Base-by-base conservation (phyloP, 2,329 filamentous ascomycete genomes). In the Cladosporium sp. region DNA sequence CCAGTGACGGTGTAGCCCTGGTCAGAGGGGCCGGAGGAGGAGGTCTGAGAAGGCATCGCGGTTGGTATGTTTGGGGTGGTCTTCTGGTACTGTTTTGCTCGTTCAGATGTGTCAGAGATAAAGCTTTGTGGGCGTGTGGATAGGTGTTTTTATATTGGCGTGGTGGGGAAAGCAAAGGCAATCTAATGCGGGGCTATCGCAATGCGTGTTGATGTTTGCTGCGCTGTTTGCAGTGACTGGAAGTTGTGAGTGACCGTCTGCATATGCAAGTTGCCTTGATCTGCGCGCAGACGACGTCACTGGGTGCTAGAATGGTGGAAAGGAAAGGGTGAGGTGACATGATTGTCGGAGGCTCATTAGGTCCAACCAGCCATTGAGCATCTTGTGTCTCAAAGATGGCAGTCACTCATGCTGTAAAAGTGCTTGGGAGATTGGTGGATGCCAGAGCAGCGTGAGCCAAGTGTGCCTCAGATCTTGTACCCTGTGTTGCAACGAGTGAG, bases 1-100 rank as follows among this genome's bases (percentile, higher is more conserved):
- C 76, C 73, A 30, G 71, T 82, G 68, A 78, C 70, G 23, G 71
- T 73, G 73, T 82, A 84, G 58, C 70, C 67, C 14, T 53, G 62
- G 59, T 63, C 56, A 51, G 68, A 69, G 43, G 48, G 30, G 56
- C 14, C 16, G 18, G 36, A 32, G 36, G 53, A 58, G 16, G 61
- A 58, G 28, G 34, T 36, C 28, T 51, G 30, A 23, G 62, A 64
- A 25, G 62, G 43, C 62, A 64, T 64, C 25, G 39, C 25, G 30
- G 2, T 46, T 43, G 32, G n/a, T 8, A 23, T 46, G 10, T 43
- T 21, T 18, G 39, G 2, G 39, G 7, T 10, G 10, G 11, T 18
- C n/a, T 21, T 43, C 21, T 11, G 18, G 39, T 21, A n/a, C 3
- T 11, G 39, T n/a, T n/a, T n/a, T 43, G 39, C 11, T 43, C 39